phyloP scores from a whole-genome alignment of 805 yeast species.

The Schwanniomyces occidentalis region DNA sequence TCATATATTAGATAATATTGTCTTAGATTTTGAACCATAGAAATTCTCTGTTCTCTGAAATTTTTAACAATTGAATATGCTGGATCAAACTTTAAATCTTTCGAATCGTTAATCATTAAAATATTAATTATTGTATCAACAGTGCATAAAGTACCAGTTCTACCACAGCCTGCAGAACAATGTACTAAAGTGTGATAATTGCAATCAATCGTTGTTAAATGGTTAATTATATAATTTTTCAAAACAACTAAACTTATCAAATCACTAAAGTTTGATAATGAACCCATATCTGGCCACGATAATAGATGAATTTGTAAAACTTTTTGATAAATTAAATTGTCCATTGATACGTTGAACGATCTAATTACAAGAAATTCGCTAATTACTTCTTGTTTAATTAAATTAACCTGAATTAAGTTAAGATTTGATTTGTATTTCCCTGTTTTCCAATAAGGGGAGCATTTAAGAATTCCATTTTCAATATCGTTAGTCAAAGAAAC shows the following conservation, averaged over 20 bases:
- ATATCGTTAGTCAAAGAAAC: constrained; percentile 72
- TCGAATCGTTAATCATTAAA: constrained; percentile 10
- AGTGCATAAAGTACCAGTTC: constrained; percentile 75
- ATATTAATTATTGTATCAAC: constrained; percentile 33
- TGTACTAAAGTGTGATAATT: constrained; percentile 68
- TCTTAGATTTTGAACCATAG: constrained; percentile 59
- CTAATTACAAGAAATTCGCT: constrained; percentile 32
- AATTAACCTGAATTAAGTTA: constrained; percentile 22
- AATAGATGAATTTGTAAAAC: constrained; percentile 74
- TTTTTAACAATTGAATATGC: constrained; percentile 47
- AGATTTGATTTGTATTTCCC: constrained; percentile 47
- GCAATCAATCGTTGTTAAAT: constrained; percentile 2
- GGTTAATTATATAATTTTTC: constrained; percentile 20
- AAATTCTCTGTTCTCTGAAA: constrained; percentile 52
- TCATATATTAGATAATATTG: constrained; percentile 56
- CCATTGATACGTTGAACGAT: constrained; percentile 43
- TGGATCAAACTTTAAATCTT: constrained; percentile 34
- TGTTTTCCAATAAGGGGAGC: constrained; percentile 73
- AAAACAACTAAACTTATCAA: constrained; percentile 47
- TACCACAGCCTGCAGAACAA: constrained; percentile 96
- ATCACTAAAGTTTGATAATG: constrained; percentile 55
- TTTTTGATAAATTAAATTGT: constrained; percentile 33
- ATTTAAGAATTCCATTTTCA: constrained; percentile 79
- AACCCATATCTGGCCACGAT: constrained; percentile 84
- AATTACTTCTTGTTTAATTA: constrained; percentile 21